Percentiles rank a stretch among this genome's conserved stretches.
These are phyloP conservation scores for Cladophialophora chaetospira DNA, from an alignment of 2,329 filamentous ascomycete species.

Conservation along the genomic window DNA sequence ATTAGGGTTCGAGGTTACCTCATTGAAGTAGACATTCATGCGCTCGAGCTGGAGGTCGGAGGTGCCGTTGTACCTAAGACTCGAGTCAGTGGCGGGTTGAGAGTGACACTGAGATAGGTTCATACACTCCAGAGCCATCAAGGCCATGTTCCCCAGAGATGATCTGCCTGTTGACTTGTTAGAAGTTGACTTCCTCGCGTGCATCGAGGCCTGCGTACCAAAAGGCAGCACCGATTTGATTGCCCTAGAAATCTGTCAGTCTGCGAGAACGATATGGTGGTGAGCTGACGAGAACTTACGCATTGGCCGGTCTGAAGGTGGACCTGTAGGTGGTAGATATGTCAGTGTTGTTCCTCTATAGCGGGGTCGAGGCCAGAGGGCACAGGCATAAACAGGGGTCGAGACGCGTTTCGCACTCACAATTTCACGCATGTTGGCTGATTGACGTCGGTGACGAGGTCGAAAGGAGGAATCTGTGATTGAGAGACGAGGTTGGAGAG, in stretches of 20 bases:
- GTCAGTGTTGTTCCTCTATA: constrained; percentile 54
- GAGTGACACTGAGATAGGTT: constrained; percentile 36
- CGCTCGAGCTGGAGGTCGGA: constrained; percentile 99
- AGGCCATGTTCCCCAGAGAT: constrained; percentile 93
- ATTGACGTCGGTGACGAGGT: constrained; percentile 12
- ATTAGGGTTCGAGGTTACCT: constrained; percentile 56
- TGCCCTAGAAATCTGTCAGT: constrained; percentile 67
- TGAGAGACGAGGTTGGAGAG: constrained; percentile 1
- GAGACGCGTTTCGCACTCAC: constrained; percentile 57
- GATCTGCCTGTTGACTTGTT: constrained; percentile 64
- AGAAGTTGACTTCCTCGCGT: constrained; percentile 38
- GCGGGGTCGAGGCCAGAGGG: constrained; percentile 33
- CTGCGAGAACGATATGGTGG: constrained; percentile 38
- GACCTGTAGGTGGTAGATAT: constrained; percentile 67
- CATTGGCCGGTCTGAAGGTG: constrained; percentile 99
- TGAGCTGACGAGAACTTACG: constrained; percentile 61
- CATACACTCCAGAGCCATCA: constrained; percentile 93
- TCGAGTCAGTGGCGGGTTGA: constrained; percentile 6
- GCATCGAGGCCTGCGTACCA: constrained; percentile 62
- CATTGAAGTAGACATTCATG: constrained; percentile 99
- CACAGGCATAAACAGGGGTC: constrained; percentile 37
- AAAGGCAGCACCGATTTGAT: constrained; percentile 99
- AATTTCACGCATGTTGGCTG: constrained; percentile 70
- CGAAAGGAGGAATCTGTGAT: neutral
- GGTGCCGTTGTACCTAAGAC: constrained; percentile 83